phyloP scores from a whole-genome alignment of 148 eudicot species.

The Mesembryanthemum crystallinum region DNA sequence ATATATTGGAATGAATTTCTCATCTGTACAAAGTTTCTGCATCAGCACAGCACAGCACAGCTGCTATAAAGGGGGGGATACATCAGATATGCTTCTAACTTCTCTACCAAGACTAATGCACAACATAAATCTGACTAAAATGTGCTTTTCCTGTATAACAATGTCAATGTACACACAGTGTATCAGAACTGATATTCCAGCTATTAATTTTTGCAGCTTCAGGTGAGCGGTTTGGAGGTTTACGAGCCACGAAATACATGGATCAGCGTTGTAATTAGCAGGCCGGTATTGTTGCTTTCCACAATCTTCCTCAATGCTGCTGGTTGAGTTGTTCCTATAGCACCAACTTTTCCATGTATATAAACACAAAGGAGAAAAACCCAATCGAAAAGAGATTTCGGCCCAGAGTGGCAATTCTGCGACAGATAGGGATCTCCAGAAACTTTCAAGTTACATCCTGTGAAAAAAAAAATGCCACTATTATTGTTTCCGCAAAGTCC shows the following conservation, averaged over 20 bases:
- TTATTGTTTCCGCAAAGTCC: not conserved
- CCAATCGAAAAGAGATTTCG: not conserved
- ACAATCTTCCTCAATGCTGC: not conserved
- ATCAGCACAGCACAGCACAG: not conserved
- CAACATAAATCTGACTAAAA: not conserved
- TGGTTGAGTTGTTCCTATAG: slow-evolving; percentile 7
- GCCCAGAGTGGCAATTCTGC: not conserved
- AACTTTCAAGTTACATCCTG: not conserved
- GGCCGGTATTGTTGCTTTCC: not conserved
- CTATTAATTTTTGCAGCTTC: not conserved
- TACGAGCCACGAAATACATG: slow-evolving; percentile 1
- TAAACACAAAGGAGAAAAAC: not conserved
- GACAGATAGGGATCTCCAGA: not conserved
- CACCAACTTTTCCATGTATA: not conserved
- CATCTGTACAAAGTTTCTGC: not conserved
- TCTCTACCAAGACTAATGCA: not conserved
- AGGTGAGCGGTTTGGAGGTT: not conserved
- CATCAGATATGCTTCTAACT: not conserved
- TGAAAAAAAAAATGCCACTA: not conserved
- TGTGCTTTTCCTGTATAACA: not conserved
- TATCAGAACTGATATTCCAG: not conserved
- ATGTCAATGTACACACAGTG: slow-evolving; percentile 10
- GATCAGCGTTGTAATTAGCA: not conserved
- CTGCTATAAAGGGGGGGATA: not conserved
- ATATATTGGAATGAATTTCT: not conserved